Evolutionary conservation across 768 basidiomycete species (phyloP).

Genomic region (Mycena leptocephala): DNA sequence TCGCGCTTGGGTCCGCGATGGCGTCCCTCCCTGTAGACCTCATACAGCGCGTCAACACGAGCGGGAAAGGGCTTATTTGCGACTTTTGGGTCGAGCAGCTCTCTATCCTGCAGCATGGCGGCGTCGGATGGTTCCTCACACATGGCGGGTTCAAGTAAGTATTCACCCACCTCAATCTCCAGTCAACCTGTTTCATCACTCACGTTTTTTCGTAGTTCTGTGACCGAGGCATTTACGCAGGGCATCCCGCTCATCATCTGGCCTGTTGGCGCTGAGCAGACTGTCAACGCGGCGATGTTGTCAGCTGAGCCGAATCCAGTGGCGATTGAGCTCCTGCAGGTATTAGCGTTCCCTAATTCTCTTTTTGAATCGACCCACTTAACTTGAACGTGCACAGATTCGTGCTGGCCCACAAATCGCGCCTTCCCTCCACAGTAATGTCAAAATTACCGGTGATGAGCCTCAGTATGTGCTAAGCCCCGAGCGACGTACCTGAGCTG

Average conservation of each 20-base stretch:
- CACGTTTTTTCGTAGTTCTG: background rate
- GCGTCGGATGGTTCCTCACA: too few species aligned
- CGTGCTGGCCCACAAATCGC: slow-evolving; percentile 8
- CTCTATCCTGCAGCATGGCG: too few species aligned
- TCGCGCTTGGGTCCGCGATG: background rate
- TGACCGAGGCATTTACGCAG: slow-evolving; percentile 10
- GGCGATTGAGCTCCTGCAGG: slow-evolving; percentile 27
- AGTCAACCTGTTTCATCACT: background rate
- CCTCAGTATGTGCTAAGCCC: too few species aligned
- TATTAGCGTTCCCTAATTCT: background rate
- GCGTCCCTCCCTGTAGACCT: slow-evolving; percentile 2
- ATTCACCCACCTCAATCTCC: background rate
- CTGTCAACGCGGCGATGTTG: slow-evolving; percentile 14
- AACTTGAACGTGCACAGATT: background rate
- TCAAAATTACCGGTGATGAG: background rate
- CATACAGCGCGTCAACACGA: slow-evolving; percentile 18
- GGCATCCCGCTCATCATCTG: slow-evolving; percentile 28
- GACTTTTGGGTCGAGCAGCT: slow-evolving; percentile 11
- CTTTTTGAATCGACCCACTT: too few species aligned
- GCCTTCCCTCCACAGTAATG: slow-evolving; percentile 7
- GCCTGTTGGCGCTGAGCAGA: slow-evolving; percentile 18
- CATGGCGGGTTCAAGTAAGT: slow-evolving; percentile 17
- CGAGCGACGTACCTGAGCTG: too few species aligned
- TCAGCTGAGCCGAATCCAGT: slow-evolving; percentile 18
- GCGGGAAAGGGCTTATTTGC: slow-evolving; percentile 18